Base-by-base conservation (phyloP, 2,329 filamentous ascomycete species). In the Ceratocystis colombiana region DNA sequence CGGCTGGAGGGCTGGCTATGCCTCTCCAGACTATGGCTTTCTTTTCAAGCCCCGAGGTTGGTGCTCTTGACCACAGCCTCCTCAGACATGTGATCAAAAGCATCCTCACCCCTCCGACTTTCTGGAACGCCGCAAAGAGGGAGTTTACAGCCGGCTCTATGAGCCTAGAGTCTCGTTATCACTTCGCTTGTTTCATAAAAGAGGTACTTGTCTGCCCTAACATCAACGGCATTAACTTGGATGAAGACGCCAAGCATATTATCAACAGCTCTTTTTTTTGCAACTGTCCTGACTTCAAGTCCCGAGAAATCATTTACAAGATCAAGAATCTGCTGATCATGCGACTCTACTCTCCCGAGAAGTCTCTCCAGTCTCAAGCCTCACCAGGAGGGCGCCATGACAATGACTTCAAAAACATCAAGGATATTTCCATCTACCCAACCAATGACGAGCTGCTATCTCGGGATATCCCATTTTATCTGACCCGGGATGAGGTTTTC, bases 331-430 rank as follows among this genome's bases (percentile, higher is more conserved):
- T 66, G 41, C 5, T 48, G n/a, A 10, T 48, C 3, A 2, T 48
- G 17, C 46, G 46, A 10, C 46, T 48, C 6, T 48, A 48, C n/a
- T 48, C 46, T 7, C 17, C 46, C 8, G 46, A 48, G 1, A 7
- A 10, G 41, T 62, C 1, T 22, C 37, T 12, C 17, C 22, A 33
- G 20, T 25, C 30, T 30, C 15, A 10, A 20, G 22, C 7, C 28
- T 62, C n/a, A 28, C 30, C 86, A 0, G 88, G 88, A 0, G 87
- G 87, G 0, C 80, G 88, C 0, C 88, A 92, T 69, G 86, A 91
- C 72, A 92, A 92, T 65, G 88, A 91, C 70, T 82, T 81, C 71
- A 75, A 71, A 1, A 79, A 89, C 69, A 86, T 85, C 70, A 78
- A 82, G 0, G 68, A 83, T 0, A 84, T 89, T 44, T 75, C 80